Conservation (phyloP, 2,329 filamentous ascomycete species). For the Cryphonectria parasitica region DNA sequence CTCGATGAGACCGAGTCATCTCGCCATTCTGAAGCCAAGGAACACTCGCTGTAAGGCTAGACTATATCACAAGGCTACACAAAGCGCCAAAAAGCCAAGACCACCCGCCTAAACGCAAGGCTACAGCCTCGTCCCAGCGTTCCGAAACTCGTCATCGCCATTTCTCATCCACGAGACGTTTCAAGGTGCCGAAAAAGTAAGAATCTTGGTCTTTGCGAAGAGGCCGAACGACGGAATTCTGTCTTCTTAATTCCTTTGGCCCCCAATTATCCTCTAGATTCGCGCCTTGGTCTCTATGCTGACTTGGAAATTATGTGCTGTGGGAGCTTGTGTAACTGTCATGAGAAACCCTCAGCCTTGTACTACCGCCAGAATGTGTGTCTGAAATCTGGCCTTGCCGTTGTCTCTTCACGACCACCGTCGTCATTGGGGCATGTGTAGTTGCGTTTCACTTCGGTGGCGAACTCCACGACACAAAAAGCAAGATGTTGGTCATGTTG, state of each 20-base stretch:
- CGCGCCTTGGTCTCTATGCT: not conserved
- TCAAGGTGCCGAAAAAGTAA: not conserved
- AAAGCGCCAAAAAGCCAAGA: not conserved
- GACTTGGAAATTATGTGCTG: not conserved
- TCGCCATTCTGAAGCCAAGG: not conserved
- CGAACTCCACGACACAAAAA: not conserved
- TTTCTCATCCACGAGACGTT: not conserved
- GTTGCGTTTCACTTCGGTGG: not conserved
- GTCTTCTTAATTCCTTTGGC: not conserved
- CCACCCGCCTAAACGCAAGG: not conserved
- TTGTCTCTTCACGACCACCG: not conserved
- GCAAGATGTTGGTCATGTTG: not conserved
- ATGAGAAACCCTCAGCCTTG: not conserved
- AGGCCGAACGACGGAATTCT: not conserved
- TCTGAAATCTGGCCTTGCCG: not conserved
- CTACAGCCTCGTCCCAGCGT: conserved; percentile 8
- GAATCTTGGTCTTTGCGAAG: not conserved
- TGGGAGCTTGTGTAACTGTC: not conserved
- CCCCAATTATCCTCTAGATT: too few relatives aligned
- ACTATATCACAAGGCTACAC: not conserved
- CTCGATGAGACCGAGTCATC: not conserved
- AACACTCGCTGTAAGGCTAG: not conserved
- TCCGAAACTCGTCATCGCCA: not conserved
- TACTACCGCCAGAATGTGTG: not conserved
- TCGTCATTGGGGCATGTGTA: not conserved